Evolutionary conservation across 2,329 filamentous ascomycete genomes (phyloP).

Genomic region (Pestalotiopsis sp.): DNA sequence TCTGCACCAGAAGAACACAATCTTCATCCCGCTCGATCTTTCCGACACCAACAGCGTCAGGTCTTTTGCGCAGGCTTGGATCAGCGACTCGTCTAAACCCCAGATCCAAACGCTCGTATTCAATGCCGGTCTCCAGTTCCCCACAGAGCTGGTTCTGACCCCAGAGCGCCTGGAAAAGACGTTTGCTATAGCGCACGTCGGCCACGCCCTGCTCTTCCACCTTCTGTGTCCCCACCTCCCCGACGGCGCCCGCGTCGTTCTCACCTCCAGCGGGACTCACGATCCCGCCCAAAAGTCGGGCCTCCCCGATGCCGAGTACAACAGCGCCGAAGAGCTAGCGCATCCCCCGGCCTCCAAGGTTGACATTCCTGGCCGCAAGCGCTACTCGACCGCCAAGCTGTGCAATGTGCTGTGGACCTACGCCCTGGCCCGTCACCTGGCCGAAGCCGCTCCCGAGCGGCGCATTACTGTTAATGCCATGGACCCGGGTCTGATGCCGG

Average conservation of each 20-base stretch:
- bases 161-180: constrained; percentile 48
- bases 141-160: constrained; percentile 34
- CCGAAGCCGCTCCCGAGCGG: constrained; percentile 19
- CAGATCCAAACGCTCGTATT: constrained; percentile 47
- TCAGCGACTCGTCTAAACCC: constrained; percentile 31
- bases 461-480: constrained; percentile 43
- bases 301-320: constrained; percentile 37
- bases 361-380: constrained; percentile 35
- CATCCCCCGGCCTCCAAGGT: constrained; percentile 36
- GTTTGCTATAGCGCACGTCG: constrained; percentile 54
- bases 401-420: constrained; percentile 53
- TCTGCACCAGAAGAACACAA: constrained; percentile 41
- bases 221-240: constrained; percentile 45
- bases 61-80: constrained; percentile 41
- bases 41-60: constrained; percentile 41
- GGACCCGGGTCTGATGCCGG: constrained; percentile 53
- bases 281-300: constrained; percentile 46
- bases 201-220: constrained; percentile 52
- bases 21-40: constrained; percentile 48
- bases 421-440: constrained; percentile 41
- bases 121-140: constrained; percentile 52
- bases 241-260: constrained; percentile 43
- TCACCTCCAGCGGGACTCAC: constrained; percentile 49
- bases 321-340: constrained; percentile 46
- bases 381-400: constrained; percentile 49